Evolutionary conservation across 2,329 filamentous ascomycete species (phyloP), one percentile per base, ranked within the genome.

Genomic region (Penicillium nordicum): DNA sequence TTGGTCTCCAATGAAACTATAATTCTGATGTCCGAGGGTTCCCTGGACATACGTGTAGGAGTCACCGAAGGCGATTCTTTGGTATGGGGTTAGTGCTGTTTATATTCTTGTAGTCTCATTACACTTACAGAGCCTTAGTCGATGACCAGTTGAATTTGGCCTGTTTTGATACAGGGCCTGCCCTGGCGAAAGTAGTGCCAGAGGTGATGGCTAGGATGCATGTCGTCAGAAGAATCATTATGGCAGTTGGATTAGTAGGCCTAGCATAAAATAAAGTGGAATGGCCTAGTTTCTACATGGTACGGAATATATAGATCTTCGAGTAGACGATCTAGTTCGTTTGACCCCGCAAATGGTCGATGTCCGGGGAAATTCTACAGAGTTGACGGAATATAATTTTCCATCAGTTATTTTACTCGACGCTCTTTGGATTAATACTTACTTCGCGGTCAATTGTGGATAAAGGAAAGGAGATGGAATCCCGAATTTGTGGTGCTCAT

Each of bases 1-100:
- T 45, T 74, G 72, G 58, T 81, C 79, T n/a, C 80, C 80, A 44
- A 84, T 83, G 68, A 82, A 84, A 53, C 77, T 81, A 62, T 73
- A 82, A 57, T 82, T 80, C 51, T 76, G 69, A 32, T 71, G 76
- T 4, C 81, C 81, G n/a, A 74, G 66, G 0, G 78, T 79, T 10
- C 82, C 82, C 71, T 83, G 80, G 0, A 83, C 74, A 53, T 76
- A 84, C 1, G 80, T 70, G 25, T 71, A 72, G 7, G 69, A 72
- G 50, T 72, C 69, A 18, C 69, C 70, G 40, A 70, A 70, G 48
- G 69, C 64, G 21, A 71, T 59, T 12, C 68, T 69, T 43, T 12
- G 16, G 2, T 27, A 2, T 32, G 6, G 6, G 21, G 41, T 49
- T 37, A 49, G 44, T 34, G 6, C 1, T 14, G 25, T 25, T n/a